Conservation (phyloP, 1,139 yeast species). For the Spathaspora sp. region DNA sequence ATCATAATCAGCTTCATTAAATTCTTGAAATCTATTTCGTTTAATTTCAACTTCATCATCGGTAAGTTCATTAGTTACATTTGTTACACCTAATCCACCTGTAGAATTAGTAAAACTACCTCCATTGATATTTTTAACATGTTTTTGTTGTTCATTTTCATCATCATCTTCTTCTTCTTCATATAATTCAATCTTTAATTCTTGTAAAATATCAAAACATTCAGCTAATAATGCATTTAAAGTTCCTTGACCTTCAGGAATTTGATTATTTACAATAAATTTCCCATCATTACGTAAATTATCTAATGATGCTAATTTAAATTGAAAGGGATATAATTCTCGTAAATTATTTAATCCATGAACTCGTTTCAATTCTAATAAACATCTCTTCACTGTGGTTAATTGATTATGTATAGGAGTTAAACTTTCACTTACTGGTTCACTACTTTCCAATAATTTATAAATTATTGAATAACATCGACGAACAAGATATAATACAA, state of each 20-base stretch:
- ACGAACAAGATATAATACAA: conserved; percentile 75
- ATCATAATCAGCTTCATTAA: conserved; percentile 50
- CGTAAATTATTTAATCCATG: conserved; percentile 87
- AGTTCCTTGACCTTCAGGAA: conserved; percentile 97
- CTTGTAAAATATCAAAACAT: conserved; percentile 91
- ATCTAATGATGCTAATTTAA: conserved; percentile 88
- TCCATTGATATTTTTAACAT: conserved; percentile 9
- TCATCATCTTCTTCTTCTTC: conserved; percentile 50
- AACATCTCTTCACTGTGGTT: conserved; percentile 84
- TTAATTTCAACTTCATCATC: conserved; percentile 48
- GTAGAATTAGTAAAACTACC: conserved; percentile 16
- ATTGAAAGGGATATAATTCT: conserved; percentile 91
- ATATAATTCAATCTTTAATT: conserved; percentile 83
- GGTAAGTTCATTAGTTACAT: conserved; percentile 18
- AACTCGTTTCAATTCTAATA: conserved; percentile 84
- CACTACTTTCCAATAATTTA: conserved; percentile 84
- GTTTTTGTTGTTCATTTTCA: conserved; percentile 14
- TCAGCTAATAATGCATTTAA: conserved; percentile 87
- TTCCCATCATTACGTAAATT: conserved; percentile 86
- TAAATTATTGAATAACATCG: conserved; percentile 88
- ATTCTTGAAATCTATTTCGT: conserved; percentile 43
- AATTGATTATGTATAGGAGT: conserved; percentile 93
- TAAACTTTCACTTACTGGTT: conserved; percentile 91
- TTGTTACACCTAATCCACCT: conserved; percentile 22
- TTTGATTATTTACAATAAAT: conserved; percentile 79